Evolutionary conservation across 2,329 filamentous ascomycete species (phyloP), one percentile per base, ranked within the genome.

Genomic region (Sphaerulina populicola): DNA sequence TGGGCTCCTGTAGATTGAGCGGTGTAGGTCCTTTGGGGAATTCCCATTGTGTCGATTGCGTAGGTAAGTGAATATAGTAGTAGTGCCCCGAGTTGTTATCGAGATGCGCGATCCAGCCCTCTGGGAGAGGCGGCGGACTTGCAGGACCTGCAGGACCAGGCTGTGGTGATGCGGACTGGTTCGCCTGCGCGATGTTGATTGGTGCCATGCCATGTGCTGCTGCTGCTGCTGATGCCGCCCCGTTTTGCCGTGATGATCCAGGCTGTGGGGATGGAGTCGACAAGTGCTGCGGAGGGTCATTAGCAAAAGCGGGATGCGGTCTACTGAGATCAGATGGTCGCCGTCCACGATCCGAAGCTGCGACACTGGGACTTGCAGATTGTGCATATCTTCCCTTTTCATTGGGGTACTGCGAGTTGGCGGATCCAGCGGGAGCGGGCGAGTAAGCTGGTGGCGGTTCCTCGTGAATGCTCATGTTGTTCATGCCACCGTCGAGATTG

Each of bases 41-140:
- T 64, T 98, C 93, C 93, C 93, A 98, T 66, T 98, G 93, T 0
- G 93, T 98, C 2, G 90, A 88, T 66, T 97, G 93, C 0, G 88
- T 90, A 1, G 90, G 86, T 29, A 98, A 77, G 68, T 98, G 93
- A 53, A 98, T 98, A 65, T 98, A 98, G 69, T 98, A 98, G 70
- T 97, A 98, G 66, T 97, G 91, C 1, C 93, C 93, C 2, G 91
- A 97, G 65, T 86, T 95, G 59, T 88, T 86, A 66, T 98, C 93
- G 4, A 97, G 77, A 68, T 97, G 93, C 15, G 93, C 88, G 64
- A 98, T 97, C 93, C 93, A 98, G 31, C 93, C 93, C 71, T 98
- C 93, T 5, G 93, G 93, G 12, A 98, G 77, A 2, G 91, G 93
- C 18, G 93, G 93, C 30, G 93, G 93, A 12, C 89, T 94, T 23